These are phyloP conservation scores for Neurospora sp. DNA, from an alignment of 495 filamentous ascomycete species.

Conservation along the genomic window DNA sequence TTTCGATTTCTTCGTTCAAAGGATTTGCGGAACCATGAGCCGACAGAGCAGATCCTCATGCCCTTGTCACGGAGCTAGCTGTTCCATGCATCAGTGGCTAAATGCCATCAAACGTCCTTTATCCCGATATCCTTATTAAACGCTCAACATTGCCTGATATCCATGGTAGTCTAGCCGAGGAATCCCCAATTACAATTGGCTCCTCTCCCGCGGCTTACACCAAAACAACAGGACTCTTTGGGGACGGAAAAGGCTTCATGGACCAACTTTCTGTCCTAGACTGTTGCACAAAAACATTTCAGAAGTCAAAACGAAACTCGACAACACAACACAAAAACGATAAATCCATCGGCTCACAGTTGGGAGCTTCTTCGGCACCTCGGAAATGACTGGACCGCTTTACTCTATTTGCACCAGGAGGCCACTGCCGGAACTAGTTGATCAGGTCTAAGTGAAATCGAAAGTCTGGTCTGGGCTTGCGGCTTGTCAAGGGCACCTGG, in stretches of 20 bases:
- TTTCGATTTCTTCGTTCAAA: neutral
- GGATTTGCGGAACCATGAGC: neutral
- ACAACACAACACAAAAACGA: neutral
- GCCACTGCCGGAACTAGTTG: neutral
- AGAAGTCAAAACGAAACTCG: neutral
- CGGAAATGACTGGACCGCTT: neutral
- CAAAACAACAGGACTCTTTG: neutral
- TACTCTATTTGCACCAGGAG: neutral
- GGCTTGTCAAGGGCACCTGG: neutral
- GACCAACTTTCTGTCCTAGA: neutral
- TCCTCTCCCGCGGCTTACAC: neutral
- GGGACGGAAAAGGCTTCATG: neutral
- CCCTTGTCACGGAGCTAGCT: neutral
- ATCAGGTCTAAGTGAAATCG: neutral
- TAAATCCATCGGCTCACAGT: neutral
- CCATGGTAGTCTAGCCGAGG: neutral
- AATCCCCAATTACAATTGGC: neutral
- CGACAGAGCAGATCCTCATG: neutral
- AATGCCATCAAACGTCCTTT: neutral
- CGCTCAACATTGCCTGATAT: neutral
- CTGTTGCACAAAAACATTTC: too few species aligned
- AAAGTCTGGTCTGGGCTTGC: neutral
- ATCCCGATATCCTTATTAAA: slow-evolving; percentile 4
- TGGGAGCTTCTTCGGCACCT: neutral
- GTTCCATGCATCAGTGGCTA: neutral